Evolutionary conservation across 257 asterid species (phyloP).

Genomic region (Solanum chiquidenum): DNA sequence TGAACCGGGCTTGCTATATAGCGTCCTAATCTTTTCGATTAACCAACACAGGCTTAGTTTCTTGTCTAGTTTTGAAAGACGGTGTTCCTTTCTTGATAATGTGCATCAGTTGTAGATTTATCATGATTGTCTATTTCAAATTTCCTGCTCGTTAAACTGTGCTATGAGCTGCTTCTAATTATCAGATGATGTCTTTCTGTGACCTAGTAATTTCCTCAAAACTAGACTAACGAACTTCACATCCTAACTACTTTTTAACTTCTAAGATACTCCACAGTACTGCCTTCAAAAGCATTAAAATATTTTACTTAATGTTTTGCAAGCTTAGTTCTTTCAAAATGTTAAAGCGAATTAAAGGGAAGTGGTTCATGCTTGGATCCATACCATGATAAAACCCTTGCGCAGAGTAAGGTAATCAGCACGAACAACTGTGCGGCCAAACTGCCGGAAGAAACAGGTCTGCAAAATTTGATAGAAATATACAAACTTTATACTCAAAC

Average conservation of each 20-base stretch:
- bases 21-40: not conserved
- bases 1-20: not conserved
- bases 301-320: not conserved
- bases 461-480: conserved; percentile 22
- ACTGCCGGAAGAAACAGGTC: conserved; percentile 96
- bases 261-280: not conserved
- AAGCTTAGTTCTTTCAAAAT: not conserved
- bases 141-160: not conserved
- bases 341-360: not conserved
- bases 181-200: not conserved
- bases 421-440: conserved; percentile 87
- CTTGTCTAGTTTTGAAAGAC: not conserved
- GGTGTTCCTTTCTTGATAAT: not conserved
- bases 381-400: conserved; percentile 86
- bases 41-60: not conserved
- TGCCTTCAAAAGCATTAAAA: not conserved
- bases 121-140: not conserved
- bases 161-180: not conserved
- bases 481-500: not conserved
- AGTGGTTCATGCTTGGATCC: not conserved
- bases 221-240: not conserved
- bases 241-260: not conserved
- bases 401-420: conserved; percentile 96
- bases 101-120: not conserved
- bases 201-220: not conserved